phyloP scores from a whole-genome alignment of 1,284 basidiomycete genomes.

The Cutaneotrichosporon sp. region DNA sequence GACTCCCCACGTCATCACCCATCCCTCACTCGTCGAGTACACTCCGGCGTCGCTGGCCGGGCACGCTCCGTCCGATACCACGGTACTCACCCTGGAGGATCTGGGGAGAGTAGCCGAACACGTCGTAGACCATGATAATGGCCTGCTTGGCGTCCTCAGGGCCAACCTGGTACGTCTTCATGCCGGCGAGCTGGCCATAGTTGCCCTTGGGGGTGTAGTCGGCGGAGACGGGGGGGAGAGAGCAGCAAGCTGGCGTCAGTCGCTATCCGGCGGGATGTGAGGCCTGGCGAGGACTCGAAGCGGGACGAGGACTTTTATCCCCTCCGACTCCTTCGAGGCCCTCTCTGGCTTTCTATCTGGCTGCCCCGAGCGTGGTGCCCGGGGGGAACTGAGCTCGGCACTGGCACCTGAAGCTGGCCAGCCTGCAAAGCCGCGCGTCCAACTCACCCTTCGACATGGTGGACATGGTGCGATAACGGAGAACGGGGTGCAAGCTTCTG shows the following conservation, averaged over 20 bases:
- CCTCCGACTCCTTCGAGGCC: too few species aligned
- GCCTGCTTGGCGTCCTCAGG: conserved; percentile 34
- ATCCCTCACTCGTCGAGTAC: too few species aligned
- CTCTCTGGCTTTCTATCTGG: too few species aligned
- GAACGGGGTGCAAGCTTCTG: too few species aligned
- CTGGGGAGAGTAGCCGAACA: conserved; percentile 52
- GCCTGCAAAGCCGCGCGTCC: neutral
- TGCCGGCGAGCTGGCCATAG: conserved; percentile 42
- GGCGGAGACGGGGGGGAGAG: conserved; percentile 50
- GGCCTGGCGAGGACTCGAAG: too few species aligned
- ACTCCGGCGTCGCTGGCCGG: too few species aligned
- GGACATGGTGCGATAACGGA: neutral
- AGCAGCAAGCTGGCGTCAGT: conserved; percentile 50
- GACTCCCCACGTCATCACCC: neutral
- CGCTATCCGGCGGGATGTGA: too few species aligned
- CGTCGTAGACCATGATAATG: conserved; percentile 29
- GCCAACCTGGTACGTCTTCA: conserved; percentile 46
- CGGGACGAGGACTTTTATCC: too few species aligned
- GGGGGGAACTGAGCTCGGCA: too few species aligned
- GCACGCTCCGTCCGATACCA: too few species aligned
- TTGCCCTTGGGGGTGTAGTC: conserved; percentile 52
- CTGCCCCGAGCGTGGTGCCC: too few species aligned
- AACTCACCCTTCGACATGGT: conserved; percentile 1
- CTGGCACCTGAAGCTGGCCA: too few species aligned
- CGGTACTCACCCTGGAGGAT: conserved; percentile 48